phyloP scores from a whole-genome alignment of 2,329 filamentous ascomycete genomes.

The Pseudogymnoascus sp. region DNA sequence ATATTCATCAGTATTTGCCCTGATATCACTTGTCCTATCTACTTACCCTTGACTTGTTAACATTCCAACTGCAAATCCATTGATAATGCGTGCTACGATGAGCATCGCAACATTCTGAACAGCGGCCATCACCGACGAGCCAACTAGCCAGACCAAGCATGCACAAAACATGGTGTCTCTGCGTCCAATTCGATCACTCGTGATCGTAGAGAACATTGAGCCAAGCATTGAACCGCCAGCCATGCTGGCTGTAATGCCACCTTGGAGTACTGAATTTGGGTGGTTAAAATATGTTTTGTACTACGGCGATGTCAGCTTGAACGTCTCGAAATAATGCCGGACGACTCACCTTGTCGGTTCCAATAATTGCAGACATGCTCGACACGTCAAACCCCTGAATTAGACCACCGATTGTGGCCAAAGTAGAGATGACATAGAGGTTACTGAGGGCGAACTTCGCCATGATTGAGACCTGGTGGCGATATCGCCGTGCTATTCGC shows the following conservation, averaged over 20 bases:
- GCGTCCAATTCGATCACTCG: constrained; percentile 40
- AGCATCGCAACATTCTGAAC: constrained; percentile 56
- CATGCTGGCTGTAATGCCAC: constrained; percentile 41
- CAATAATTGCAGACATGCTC: constrained; percentile 45
- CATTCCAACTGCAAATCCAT: constrained; percentile 64
- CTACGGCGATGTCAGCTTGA: neutral
- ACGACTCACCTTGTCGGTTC: constrained; percentile 27
- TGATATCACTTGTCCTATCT: neutral
- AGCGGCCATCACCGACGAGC: constrained; percentile 41
- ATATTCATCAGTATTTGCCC: neutral
- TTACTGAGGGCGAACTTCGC: constrained; percentile 10
- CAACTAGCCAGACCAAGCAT: constrained; percentile 38
- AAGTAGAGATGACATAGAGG: constrained; percentile 8
- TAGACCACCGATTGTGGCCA: constrained; percentile 10
- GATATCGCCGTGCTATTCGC: neutral
- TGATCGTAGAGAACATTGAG: constrained; percentile 35
- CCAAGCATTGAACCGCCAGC: constrained; percentile 42
- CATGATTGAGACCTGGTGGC: neutral
- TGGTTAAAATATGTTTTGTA: constrained; percentile 1
- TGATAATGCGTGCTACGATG: constrained; percentile 60
- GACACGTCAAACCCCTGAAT: constrained; percentile 44
- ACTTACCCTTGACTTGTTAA: constrained; percentile 55
- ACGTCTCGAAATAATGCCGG: neutral
- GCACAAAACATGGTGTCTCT: constrained; percentile 38
- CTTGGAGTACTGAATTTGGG: constrained; percentile 21